Evolutionary conservation across 805 yeast species (phyloP).

Genomic region (Kodamaea restingae): DNA sequence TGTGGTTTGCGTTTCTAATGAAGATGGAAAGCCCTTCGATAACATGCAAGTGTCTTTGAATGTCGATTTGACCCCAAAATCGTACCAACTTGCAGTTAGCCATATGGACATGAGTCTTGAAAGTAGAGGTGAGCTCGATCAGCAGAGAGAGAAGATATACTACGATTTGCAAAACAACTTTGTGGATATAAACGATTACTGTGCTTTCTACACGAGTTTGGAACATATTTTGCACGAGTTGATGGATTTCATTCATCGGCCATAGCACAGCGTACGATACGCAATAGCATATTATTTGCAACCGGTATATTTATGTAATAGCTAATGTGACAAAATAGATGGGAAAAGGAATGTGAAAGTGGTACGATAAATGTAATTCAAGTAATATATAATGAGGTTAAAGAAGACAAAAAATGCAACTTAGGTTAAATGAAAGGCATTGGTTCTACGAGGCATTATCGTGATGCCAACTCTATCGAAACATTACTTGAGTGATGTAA

Average conservation of each 20-base stretch:
- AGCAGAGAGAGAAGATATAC: slow-evolving; percentile 35
- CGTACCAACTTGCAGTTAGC: slow-evolving; percentile 9
- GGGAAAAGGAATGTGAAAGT: no score
- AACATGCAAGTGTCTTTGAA: slow-evolving; percentile 7
- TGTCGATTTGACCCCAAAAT: slow-evolving; percentile 4
- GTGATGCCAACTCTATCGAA: no score
- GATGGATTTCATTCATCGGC: slow-evolving; percentile 31
- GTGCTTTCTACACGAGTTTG: slow-evolving; percentile 40
- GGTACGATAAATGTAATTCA: no score
- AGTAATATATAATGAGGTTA: no score
- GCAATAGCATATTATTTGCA: no score
- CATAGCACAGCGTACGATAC: neutral
- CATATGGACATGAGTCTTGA: slow-evolving; percentile 10
- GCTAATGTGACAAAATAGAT: no score
- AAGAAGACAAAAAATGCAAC: no score
- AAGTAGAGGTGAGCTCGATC: slow-evolving; percentile 24
- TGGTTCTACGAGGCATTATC: no score
- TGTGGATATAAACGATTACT: slow-evolving; percentile 42
- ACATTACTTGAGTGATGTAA: no score
- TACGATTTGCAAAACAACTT: slow-evolving; percentile 41
- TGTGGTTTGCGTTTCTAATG: neutral
- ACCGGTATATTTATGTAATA: no score
- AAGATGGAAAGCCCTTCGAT: slow-evolving; percentile 1
- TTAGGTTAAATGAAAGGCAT: no score
- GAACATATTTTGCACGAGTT: slow-evolving; percentile 38